phyloP scores from a whole-genome alignment of 768 basidiomycete species.

The Tricholoma sp. region DNA sequence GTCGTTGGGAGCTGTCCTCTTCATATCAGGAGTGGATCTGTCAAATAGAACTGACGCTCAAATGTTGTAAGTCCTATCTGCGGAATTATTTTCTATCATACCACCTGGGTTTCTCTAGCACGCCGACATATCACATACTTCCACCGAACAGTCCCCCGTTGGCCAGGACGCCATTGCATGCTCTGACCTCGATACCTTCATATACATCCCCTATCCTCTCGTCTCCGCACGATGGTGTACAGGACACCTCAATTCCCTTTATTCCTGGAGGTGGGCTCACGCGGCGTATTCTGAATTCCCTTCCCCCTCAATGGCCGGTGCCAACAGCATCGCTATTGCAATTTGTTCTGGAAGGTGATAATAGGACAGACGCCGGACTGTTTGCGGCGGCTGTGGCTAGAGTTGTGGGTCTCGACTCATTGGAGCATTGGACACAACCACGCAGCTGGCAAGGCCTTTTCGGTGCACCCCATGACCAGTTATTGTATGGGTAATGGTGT shows the following conservation, averaged over 20 bases:
- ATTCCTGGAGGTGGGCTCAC: conserved; percentile 79
- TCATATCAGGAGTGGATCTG: conserved; percentile 73
- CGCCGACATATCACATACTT: conserved; percentile 57
- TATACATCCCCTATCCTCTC: conserved; percentile 48
- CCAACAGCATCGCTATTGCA: conserved; percentile 61
- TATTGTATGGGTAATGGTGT: conserved; percentile 54
- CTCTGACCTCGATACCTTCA: conserved; percentile 39
- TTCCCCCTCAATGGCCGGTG: conserved; percentile 45
- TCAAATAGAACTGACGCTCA: conserved; percentile 72
- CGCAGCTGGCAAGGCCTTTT: conserved; percentile 63
- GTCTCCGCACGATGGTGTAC: conserved; percentile 17
- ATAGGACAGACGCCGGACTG: conserved; percentile 62
- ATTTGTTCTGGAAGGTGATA: conserved; percentile 82
- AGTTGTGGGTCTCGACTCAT: conserved; percentile 34
- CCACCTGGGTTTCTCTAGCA: conserved; percentile 31
- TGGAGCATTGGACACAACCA: conserved; percentile 55
- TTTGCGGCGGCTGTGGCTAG: conserved; percentile 52
- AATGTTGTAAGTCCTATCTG: conserved; percentile 52
- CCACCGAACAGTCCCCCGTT: conserved; percentile 42
- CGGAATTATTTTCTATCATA: not conserved
- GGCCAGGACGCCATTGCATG: conserved; percentile 36
- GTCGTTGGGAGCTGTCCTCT: conserved; percentile 47
- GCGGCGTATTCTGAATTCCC: conserved; percentile 54
- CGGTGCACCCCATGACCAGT: conserved; percentile 69
- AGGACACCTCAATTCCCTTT: conserved; percentile 47